Base-by-base conservation (phyloP, 2,329 filamentous ascomycete species). In the Sclerotinia nivalis region DNA sequence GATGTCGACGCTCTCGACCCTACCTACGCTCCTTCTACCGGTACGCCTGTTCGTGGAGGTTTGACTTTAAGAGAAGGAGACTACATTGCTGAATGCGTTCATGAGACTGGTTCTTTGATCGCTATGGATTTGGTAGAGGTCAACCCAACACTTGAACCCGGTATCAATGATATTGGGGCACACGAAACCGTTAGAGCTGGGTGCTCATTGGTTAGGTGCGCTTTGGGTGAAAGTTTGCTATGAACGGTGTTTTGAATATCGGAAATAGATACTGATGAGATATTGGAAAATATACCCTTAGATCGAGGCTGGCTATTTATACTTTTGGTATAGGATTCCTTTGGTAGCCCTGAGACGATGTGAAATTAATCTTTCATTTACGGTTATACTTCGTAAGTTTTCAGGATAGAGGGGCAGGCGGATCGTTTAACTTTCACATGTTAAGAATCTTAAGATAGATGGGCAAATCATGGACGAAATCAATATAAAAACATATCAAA, bases 1-100 rank as follows among this genome's bases (percentile, higher is more conserved):
- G 96, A 99, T 79, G 93, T 99, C 75, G 96, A 99, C 80, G 96
- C 94, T 34, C 86, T 98, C 71, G 96, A 99, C 80, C 96, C 96
- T 40, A 91, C 93, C 86, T 97, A 93, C 91, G 96, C 96, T 52
- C 96, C 96, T 34, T 96, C 92, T 80, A 99, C 96, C 0, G 96
- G 96, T 25, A 98, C 96, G 4, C 93, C 96, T 0, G 96, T 99
- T 45, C 88, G 96, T 77, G 96, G 96, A 55, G 96, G 96, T 0
- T 82, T 99, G 79, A 99, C 96, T 4, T 85, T 99, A 76, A 88
- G 96, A 69, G 96, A 99, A 83, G 96, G 96, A 54, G 96, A 98
- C 81, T 99, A 93, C 82, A 98, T 99, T 81, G 96, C 93, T 77
- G 96, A 95, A 82, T 89, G 87, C 74, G 90, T 95, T 31, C 91